Conservation (phyloP, 345 rosid genomes). For the Salix suchowensis region DNA sequence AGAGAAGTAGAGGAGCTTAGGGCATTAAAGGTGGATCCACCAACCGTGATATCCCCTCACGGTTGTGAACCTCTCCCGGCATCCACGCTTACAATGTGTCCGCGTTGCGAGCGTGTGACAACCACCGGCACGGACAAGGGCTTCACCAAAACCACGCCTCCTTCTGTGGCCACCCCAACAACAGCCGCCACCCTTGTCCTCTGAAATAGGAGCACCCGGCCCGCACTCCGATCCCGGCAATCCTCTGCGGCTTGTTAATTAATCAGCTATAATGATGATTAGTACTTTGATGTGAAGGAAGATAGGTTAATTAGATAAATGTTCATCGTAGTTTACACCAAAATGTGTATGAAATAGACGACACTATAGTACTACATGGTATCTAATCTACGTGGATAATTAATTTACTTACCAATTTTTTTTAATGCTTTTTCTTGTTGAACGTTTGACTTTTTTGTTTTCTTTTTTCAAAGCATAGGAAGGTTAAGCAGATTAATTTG, state of each 20-base stretch:
- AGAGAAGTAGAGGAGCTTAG: constrained; percentile 90
- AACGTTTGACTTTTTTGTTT: not conserved
- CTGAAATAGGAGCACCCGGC: constrained; percentile 28
- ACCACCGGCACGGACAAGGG: constrained; percentile 29
- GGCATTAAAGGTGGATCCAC: constrained; percentile 69
- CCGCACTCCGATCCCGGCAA: constrained; percentile 37
- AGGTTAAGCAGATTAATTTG: not conserved
- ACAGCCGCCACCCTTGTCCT: constrained; percentile 22
- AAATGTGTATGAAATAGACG: constrained; percentile 13
- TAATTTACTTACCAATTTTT: not conserved
- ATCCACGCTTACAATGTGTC: constrained; percentile 87
- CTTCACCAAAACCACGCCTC: constrained; percentile 17
- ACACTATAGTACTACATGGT: not conserved
- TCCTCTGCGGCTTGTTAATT: constrained; percentile 44
- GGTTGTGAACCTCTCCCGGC: constrained; percentile 50
- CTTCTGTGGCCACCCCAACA: constrained; percentile 8
- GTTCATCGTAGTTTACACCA: constrained; percentile 26
- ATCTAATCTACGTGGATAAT: constrained; percentile 14
- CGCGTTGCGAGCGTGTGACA: constrained; percentile 82
- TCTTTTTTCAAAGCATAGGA: not conserved
- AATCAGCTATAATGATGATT: not conserved
- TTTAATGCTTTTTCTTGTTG: not conserved
- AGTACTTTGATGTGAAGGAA: not conserved
- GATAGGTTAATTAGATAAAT: constrained; percentile 9
- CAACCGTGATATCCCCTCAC: constrained; percentile 51